Evolutionary conservation across 148 eudicot genomes (phyloP).

Genomic region (Rheum nobile): DNA sequence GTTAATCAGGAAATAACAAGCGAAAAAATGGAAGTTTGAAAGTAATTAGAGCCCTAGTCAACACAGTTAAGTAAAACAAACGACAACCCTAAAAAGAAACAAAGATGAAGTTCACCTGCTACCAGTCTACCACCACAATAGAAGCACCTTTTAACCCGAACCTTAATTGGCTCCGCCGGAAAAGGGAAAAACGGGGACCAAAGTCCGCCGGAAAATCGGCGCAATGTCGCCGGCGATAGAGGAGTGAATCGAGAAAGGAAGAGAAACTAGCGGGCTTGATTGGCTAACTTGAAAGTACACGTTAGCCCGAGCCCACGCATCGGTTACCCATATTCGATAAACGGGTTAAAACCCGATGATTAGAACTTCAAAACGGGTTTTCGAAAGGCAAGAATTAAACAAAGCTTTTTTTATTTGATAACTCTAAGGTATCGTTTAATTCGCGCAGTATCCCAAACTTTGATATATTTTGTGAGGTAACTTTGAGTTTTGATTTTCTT

Average conservation of each 20-base stretch:
- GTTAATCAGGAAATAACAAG: neutral
- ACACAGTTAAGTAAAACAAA: neutral
- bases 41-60: neutral
- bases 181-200: neutral
- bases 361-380: no score
- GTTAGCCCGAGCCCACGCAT: no score
- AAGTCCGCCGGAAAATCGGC: neutral
- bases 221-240: neutral
- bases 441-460: no score
- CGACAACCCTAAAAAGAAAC: conserved; percentile 1
- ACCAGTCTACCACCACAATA: neutral
- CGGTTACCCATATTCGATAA: neutral
- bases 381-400: no score
- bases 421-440: no score
- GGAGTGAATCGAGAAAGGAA: neutral
- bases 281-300: no score
- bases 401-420: no score
- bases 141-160: neutral
- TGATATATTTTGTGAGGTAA: no score
- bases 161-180: neutral
- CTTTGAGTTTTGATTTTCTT: no score
- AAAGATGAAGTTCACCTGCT: neutral
- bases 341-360: no score
- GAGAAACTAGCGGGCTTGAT: neutral
- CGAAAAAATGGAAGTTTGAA: neutral